phyloP scores from a whole-genome alignment of 208 protist species.

The Naegleria gruberi region DNA sequence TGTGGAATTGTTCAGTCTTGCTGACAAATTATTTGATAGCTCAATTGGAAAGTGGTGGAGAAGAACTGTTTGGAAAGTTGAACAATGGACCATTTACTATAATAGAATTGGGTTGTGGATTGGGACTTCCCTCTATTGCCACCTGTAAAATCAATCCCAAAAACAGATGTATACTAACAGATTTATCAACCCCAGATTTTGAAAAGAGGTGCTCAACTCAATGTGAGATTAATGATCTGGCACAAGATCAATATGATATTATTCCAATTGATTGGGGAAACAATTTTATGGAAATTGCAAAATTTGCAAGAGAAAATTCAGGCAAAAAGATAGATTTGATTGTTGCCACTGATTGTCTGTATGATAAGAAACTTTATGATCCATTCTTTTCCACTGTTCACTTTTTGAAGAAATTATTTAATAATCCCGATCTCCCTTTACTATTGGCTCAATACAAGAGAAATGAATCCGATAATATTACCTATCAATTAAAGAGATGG shows the following conservation, averaged over 20 bases:
- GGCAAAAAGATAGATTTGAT: neutral
- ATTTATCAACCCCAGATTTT: neutral
- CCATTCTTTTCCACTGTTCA: neutral
- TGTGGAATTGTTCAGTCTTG: neutral
- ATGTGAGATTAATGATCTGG: neutral
- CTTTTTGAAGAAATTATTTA: neutral
- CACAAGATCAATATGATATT: neutral
- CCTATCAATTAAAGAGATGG: neutral
- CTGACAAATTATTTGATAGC: neutral
- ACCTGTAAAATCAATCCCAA: neutral
- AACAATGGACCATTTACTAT: neutral
- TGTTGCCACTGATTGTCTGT: neutral
- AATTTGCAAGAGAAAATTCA: neutral
- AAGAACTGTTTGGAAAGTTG: neutral
- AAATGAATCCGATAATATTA: neutral
- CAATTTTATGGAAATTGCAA: neutral
- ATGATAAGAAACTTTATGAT: neutral
- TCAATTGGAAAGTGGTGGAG: neutral
- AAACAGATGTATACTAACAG: neutral
- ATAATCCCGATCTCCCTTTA: neutral
- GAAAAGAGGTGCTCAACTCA: neutral
- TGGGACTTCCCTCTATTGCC: neutral
- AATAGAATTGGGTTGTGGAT: neutral
- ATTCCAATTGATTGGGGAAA: neutral
- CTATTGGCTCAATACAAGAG: neutral